Conservation (phyloP, 2,329 filamentous ascomycete species). For the Fusarium succisae region DNA sequence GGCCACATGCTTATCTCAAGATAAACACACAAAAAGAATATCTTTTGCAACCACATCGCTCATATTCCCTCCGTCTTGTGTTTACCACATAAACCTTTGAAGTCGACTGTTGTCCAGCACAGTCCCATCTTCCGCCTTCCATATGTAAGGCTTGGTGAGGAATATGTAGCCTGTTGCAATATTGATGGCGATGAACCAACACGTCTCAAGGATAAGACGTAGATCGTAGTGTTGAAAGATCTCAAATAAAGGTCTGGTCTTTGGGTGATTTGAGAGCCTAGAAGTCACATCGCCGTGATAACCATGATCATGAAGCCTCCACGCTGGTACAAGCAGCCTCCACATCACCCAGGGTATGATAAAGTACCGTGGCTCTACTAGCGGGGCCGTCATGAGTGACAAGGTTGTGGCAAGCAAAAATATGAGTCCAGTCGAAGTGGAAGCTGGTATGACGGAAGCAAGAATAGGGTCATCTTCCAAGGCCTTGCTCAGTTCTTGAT, state of each 20-base stretch:
- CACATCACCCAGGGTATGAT: slow-evolving; percentile 96
- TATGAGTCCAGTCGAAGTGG: slow-evolving; percentile 63
- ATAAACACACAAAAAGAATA: slow-evolving; percentile 35
- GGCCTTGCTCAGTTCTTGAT: slow-evolving; percentile 14
- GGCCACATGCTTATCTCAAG: slow-evolving; percentile 15
- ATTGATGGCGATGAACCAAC: slow-evolving; percentile 76
- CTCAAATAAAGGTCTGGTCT: neutral
- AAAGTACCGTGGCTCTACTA: slow-evolving; percentile 96
- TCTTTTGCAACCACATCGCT: slow-evolving; percentile 11
- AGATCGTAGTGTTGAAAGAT: slow-evolving; percentile 51
- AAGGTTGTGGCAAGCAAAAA: slow-evolving; percentile 76
- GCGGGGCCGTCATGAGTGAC: slow-evolving; percentile 85
- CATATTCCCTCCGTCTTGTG: neutral
- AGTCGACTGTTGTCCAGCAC: slow-evolving; percentile 64
- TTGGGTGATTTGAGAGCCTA: neutral
- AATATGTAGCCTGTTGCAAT: slow-evolving; percentile 75
- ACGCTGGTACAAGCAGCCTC: slow-evolving; percentile 78
- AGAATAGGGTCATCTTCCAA: slow-evolving; percentile 42
- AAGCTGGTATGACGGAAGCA: slow-evolving; percentile 45
- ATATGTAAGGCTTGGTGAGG: slow-evolving; percentile 72
- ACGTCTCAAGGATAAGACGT: slow-evolving; percentile 68
- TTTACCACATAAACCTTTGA: slow-evolving; percentile 85
- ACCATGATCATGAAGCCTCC: slow-evolving; percentile 43
- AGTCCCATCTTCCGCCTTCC: slow-evolving; percentile 64
- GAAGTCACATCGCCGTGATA: neutral